A percentile compares a stretch with the other conserved stretches of the same genome.
phyloP scores from a whole-genome alignment of 352 stramenopile genomes.

The Phytophthora fragariae region DNA sequence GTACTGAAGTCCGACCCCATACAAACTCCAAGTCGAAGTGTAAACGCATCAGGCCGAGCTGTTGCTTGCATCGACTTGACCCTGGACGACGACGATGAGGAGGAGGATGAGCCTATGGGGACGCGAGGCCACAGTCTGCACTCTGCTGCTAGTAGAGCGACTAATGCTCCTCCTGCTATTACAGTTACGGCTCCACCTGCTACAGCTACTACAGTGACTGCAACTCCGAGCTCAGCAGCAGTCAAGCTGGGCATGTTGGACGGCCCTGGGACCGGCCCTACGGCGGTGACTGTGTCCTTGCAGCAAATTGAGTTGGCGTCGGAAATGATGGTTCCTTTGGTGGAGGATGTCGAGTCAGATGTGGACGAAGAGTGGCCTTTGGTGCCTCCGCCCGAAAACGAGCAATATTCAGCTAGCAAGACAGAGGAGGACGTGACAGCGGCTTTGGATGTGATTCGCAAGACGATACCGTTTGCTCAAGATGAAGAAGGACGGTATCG shows the following conservation, averaged over 20 bases:
- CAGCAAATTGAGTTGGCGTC: slow-evolving; percentile 1
- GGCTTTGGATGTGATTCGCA: slow-evolving; percentile 19
- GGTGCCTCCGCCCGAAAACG: slow-evolving; percentile 7
- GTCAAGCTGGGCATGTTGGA: slow-evolving; percentile 12
- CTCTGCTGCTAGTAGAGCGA: background rate
- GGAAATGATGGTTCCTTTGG: slow-evolving; percentile 18
- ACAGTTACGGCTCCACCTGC: background rate
- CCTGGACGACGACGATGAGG: slow-evolving; percentile 59
- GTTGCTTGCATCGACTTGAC: slow-evolving; percentile 62
- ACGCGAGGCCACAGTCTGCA: background rate
- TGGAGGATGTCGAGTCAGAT: slow-evolving; percentile 56
- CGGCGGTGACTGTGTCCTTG: background rate
- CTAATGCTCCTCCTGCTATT: slow-evolving; percentile 1
- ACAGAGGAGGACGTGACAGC: slow-evolving; percentile 16
- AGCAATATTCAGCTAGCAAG: slow-evolving; percentile 8
- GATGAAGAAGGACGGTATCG: slow-evolving; percentile 2
- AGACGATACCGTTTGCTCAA: slow-evolving; percentile 13
- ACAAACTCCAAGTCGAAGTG: slow-evolving; percentile 12
- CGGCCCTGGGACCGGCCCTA: background rate
- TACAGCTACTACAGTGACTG: background rate
- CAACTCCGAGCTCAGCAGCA: slow-evolving; percentile 3
- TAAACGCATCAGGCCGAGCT: slow-evolving; percentile 10
- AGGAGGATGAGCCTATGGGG: slow-evolving; percentile 49
- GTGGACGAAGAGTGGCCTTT: slow-evolving; percentile 69
- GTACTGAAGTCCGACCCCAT: slow-evolving; percentile 25